Percentiles rank a stretch among this genome's conserved stretches.
phyloP scores from a whole-genome alignment of 1,284 basidiomycete species.

The Puccinia novopanici region DNA sequence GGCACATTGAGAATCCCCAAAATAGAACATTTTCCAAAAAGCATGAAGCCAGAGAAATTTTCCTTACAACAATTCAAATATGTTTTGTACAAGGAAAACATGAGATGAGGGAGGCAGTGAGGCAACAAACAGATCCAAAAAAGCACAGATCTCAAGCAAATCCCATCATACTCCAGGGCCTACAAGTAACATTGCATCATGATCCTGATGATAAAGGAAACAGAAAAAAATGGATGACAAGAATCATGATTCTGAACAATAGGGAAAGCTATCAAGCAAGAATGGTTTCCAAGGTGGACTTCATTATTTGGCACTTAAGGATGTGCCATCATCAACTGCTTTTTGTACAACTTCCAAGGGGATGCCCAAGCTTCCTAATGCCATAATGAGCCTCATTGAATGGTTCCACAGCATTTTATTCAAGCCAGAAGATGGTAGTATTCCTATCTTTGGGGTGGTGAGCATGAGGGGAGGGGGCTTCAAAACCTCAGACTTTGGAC shows the following conservation, averaged over 20 bases:
- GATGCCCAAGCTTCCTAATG: neutral
- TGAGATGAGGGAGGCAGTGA: too few relatives aligned
- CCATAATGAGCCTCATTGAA: neutral
- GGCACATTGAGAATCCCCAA: neutral
- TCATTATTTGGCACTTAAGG: neutral
- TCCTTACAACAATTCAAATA: neutral
- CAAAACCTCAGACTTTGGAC: neutral
- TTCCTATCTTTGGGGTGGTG: neutral
- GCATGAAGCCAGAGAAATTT: neutral
- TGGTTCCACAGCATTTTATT: neutral
- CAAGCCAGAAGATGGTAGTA: neutral
- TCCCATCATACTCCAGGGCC: too few relatives aligned
- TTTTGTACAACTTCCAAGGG: neutral
- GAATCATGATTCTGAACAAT: neutral
- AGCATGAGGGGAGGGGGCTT: neutral
- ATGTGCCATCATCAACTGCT: too few relatives aligned
- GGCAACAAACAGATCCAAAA: too few relatives aligned
- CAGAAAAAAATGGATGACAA: neutral
- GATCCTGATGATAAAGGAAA: too few relatives aligned
- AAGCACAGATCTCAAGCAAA: too few relatives aligned
- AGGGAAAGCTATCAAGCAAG: neutral
- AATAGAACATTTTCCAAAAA: too few relatives aligned
- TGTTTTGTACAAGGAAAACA: too few relatives aligned
- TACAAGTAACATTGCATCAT: too few relatives aligned
- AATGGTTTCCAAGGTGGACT: neutral